Evolutionary conservation across 306 rosid species (phyloP).

Genomic region (Vachellia collinsii): DNA sequence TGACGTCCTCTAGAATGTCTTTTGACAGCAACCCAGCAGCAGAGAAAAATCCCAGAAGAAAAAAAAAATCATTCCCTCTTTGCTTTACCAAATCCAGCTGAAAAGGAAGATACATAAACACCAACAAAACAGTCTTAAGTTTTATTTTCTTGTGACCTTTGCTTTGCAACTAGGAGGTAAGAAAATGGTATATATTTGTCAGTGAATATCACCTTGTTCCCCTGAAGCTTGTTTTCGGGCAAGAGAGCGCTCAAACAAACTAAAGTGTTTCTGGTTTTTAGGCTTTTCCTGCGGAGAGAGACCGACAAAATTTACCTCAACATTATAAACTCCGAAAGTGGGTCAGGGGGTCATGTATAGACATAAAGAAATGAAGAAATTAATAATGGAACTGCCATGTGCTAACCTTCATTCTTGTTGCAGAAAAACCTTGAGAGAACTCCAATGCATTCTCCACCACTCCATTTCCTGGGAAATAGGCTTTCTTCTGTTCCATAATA

Average conservation of each 20-base stretch:
- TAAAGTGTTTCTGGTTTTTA: conserved; percentile 42
- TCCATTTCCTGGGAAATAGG: conserved; percentile 33
- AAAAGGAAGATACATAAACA: conserved; percentile 25
- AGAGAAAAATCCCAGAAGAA: conserved; percentile 28
- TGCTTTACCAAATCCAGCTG: conserved; percentile 54
- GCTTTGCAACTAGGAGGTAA: neutral
- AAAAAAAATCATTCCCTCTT: conserved; percentile 47
- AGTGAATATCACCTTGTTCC: conserved; percentile 56
- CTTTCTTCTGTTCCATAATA: conserved; percentile 42
- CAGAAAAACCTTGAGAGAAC: conserved; percentile 59
- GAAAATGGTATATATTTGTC: conserved; percentile 1
- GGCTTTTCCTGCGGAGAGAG: conserved; percentile 43
- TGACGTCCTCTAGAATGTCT: conserved; percentile 42
- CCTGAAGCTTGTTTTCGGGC: conserved; percentile 58
- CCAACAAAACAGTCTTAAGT: conserved; percentile 26
- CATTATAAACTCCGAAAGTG: conserved; percentile 17
- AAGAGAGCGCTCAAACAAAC: conserved; percentile 49
- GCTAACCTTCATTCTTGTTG: conserved; percentile 54
- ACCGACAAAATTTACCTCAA: neutral
- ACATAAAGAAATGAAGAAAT: conserved; percentile 10
- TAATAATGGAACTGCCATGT: neutral
- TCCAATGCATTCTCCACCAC: conserved; percentile 41
- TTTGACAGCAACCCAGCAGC: conserved; percentile 33
- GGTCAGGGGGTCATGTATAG: conserved; percentile 5
- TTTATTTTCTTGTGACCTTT: conserved; percentile 19